phyloP scores from a whole-genome alignment of 441 rosid genomes.

The Macaranga tanarius region DNA sequence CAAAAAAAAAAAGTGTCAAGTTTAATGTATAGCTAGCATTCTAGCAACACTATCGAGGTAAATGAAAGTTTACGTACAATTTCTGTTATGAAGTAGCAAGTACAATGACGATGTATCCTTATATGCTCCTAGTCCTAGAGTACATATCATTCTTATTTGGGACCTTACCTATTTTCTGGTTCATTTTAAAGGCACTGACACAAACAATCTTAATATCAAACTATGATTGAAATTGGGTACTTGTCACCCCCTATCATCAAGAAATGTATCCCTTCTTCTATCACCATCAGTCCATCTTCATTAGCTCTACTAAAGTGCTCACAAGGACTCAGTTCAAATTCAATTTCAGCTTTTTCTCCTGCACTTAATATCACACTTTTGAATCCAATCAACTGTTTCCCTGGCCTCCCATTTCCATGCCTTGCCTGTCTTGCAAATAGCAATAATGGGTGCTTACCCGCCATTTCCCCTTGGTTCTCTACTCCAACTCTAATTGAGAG shows the following conservation, averaged over 20 bases:
- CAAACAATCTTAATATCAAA: constrained; percentile 27
- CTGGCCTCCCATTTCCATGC: constrained; percentile 55
- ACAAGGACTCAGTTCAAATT: constrained; percentile 60
- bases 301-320: constrained; percentile 66
- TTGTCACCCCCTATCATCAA: constrained; percentile 70
- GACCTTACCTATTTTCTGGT: neutral
- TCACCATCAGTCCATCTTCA: constrained; percentile 59
- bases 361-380: constrained; percentile 59
- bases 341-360: constrained; percentile 55
- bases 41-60: neutral
- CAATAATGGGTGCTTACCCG: constrained; percentile 72
- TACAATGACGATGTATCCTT: neutral
- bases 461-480: constrained; percentile 65
- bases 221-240: constrained; percentile 42
- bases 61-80: neutral
- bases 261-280: constrained; percentile 66
- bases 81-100: neutral
- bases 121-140: neutral
- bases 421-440: constrained; percentile 52
- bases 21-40: no score
- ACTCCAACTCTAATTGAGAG: constrained; percentile 47
- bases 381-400: constrained; percentile 67
- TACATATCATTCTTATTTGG: neutral
- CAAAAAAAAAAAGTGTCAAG: no score
- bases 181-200: neutral